These are phyloP conservation scores for Thielaviopsis musarum DNA, from an alignment of 2,329 filamentous ascomycete species.

Conservation along the genomic window DNA sequence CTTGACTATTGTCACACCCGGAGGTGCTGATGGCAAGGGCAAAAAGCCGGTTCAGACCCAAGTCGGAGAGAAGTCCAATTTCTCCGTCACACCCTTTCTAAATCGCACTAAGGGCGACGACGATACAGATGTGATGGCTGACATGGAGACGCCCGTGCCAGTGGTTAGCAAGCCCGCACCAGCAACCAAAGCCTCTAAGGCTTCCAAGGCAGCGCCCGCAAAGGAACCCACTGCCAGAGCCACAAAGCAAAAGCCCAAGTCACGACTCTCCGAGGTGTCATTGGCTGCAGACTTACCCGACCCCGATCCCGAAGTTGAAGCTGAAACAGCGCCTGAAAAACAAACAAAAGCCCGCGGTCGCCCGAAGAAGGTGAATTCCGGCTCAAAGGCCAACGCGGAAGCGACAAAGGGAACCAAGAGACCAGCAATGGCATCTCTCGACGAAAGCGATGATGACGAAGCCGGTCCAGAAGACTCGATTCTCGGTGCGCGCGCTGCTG, in stretches of 20 bases:
- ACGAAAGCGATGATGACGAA: conserved; percentile 2
- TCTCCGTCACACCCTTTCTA: conserved; percentile 88
- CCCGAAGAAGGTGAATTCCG: neutral
- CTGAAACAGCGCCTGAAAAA: neutral
- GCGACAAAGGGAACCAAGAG: neutral
- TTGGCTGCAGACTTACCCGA: neutral
- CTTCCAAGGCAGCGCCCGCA: neutral
- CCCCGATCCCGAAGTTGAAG: neutral
- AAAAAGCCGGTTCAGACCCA: conserved; percentile 41
- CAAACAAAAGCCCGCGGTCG: neutral
- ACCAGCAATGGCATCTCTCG: neutral
- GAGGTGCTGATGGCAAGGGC: conserved; percentile 25
- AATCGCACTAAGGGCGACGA: conserved; percentile 47
- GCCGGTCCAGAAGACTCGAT: neutral
- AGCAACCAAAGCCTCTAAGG: neutral
- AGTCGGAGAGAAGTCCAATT: conserved; percentile 73
- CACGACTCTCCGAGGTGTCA: conserved; percentile 9
- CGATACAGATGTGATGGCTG: conserved; percentile 5
- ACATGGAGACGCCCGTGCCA: conserved; percentile 1
- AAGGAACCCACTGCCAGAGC: conserved; percentile 10
- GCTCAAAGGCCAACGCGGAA: neutral
- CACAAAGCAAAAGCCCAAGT: conserved; percentile 6
- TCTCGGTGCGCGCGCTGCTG: neutral
- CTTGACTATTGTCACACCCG: conserved; percentile 29
- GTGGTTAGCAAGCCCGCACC: conserved; percentile 7